phyloP scores from a whole-genome alignment of 2,329 filamentous ascomycete species.

The Colletotrichum sp. region DNA sequence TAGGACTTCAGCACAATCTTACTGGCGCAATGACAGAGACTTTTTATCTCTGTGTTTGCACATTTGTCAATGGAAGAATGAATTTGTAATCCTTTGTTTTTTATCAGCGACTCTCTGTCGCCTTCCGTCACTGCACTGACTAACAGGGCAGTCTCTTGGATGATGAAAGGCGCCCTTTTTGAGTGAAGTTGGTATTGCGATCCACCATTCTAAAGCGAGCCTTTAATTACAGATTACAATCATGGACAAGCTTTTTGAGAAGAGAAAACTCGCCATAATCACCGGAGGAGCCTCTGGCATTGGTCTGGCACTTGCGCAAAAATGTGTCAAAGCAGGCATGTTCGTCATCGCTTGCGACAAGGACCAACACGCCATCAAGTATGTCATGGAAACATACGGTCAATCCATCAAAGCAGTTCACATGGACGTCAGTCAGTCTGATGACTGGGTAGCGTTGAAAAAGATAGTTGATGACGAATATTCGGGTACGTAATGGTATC shows the following conservation, averaged over 20 bases:
- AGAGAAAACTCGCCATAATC: constrained; percentile 63
- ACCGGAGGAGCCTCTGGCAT: constrained; percentile 81
- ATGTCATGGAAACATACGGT: not conserved
- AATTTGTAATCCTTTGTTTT: not conserved
- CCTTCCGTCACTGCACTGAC: not conserved
- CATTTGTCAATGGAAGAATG: not conserved
- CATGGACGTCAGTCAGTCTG: not conserved
- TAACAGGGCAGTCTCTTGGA: not conserved
- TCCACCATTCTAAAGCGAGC: not conserved
- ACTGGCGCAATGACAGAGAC: not conserved
- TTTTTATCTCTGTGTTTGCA: fast-evolving
- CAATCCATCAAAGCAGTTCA: not conserved
- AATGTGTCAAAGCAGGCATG: constrained; percentile 73
- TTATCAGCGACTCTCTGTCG: not conserved
- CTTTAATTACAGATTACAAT: not conserved
- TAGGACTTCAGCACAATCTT: not conserved
- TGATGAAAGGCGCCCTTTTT: not conserved
- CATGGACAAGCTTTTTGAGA: not conserved
- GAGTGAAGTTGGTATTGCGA: not conserved
- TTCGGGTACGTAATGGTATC: not conserved
- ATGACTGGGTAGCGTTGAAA: not conserved
- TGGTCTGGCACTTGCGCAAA: constrained; percentile 74
- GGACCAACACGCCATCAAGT: not conserved
- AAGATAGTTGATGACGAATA: not conserved
- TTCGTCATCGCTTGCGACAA: constrained; percentile 46